A percentile compares a stretch with the other conserved stretches of the same genome.
Conservation (phyloP, 495 filamentous ascomycete species). For the Penicillium ochrochloron region DNA sequence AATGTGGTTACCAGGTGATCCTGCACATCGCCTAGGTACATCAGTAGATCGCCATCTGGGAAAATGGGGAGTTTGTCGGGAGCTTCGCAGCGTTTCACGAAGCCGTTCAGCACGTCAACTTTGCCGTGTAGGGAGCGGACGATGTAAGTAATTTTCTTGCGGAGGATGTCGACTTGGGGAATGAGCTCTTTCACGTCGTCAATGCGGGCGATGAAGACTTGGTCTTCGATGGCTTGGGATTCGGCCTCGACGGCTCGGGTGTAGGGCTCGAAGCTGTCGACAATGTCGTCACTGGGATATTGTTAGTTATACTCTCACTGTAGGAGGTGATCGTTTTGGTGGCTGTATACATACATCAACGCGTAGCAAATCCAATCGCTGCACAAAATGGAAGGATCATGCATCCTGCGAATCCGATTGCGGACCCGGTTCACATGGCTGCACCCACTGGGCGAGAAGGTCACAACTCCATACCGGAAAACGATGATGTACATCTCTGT, state of each 20-base stretch:
- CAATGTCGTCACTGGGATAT: conserved; percentile 80
- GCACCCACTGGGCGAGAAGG: conserved; percentile 81
- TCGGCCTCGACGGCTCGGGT: conserved; percentile 77
- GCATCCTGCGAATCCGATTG: conserved; percentile 79
- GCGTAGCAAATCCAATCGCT: conserved; percentile 99
- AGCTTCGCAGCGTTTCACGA: conserved; percentile 90
- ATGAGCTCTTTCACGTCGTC: conserved; percentile 82
- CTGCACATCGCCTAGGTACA: conserved; percentile 94
- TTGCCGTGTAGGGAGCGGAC: conserved; percentile 88
- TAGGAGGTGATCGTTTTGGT: background rate
- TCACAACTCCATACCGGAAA: conserved; percentile 87
- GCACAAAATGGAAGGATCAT: conserved; percentile 82
- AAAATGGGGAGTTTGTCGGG: conserved; percentile 80
- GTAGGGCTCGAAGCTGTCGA: conserved; percentile 86
- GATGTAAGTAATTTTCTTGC: conserved; percentile 89
- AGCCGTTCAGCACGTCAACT: conserved; percentile 93
- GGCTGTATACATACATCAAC: conserved; percentile 68
- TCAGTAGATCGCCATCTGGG: conserved; percentile 83
- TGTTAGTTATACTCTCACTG: conserved; percentile 9
- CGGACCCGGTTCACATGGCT: conserved; percentile 78
- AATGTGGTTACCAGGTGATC: conserved; percentile 98
- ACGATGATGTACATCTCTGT: conserved; percentile 92
- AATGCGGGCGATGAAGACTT: conserved; percentile 81
- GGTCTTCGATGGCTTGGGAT: conserved; percentile 88
- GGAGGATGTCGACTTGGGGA: conserved; percentile 78